These are phyloP conservation scores for Euphorbia tirucalli DNA, from an alignment of 345 rosid genomes.

Conservation along the genomic window DNA sequence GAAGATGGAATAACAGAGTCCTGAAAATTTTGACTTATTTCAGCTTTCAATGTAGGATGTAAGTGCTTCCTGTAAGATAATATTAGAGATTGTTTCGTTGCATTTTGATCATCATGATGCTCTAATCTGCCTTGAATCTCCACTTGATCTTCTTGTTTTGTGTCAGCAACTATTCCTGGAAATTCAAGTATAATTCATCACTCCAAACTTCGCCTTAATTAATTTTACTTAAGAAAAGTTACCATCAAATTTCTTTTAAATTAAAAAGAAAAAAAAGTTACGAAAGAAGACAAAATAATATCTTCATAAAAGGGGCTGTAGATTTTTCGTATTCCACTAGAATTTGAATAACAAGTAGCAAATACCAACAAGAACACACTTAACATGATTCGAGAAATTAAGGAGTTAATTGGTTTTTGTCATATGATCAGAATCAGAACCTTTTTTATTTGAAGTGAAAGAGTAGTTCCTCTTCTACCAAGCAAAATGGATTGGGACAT, in stretches of 20 bases:
- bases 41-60: conserved; percentile 55
- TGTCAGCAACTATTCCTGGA: conserved; percentile 62
- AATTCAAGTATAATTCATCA: conserved; percentile 3
- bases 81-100: conserved; percentile 55
- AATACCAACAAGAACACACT: not conserved
- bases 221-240: too few relatives aligned
- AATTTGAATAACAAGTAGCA: not conserved
- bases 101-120: conserved; percentile 57
- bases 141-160: conserved; percentile 49
- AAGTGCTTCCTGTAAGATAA: conserved; percentile 56
- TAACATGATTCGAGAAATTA: not conserved
- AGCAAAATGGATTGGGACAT: not conserved
- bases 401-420: not conserved
- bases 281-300: too few relatives aligned
- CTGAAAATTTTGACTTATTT: conserved; percentile 37
- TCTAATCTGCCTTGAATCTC: conserved; percentile 50
- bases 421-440: not conserved
- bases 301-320: too few relatives aligned
- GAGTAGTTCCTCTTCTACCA: not conserved
- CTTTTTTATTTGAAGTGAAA: not conserved
- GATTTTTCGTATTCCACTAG: too few relatives aligned
- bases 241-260: too few relatives aligned
- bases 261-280: too few relatives aligned
- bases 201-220: too few relatives aligned
- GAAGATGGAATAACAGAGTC: conserved; percentile 22